These are phyloP conservation scores for Raphanus sativus DNA, from an alignment of 345 rosid genomes.

Conservation along the genomic window DNA sequence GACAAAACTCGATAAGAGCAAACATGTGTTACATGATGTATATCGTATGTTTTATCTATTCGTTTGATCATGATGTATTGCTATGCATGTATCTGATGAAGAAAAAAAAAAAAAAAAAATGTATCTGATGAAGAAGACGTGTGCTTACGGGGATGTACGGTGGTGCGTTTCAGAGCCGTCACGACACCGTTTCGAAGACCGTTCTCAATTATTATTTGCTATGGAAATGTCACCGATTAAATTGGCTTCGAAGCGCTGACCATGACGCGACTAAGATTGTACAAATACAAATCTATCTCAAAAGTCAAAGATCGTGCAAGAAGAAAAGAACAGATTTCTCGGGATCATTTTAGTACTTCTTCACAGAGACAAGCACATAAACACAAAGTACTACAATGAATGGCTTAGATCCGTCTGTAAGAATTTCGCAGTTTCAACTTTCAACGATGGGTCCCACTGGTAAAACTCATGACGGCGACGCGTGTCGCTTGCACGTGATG, in stretches of 20 bases:
- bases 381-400: slow-evolving; percentile 15
- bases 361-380: not conserved
- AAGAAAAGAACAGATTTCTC: not conserved
- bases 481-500: slow-evolving; percentile 35
- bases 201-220: slow-evolving; percentile 8
- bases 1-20: not conserved
- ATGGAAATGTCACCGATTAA: slow-evolving; percentile 13
- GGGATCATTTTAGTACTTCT: slow-evolving; percentile 18
- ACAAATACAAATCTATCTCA: not conserved
- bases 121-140: slow-evolving; percentile 31
- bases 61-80: not conserved
- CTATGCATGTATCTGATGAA: slow-evolving; percentile 7
- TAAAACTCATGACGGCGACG: slow-evolving; percentile 23
- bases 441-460: not conserved
- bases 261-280: slow-evolving; percentile 25
- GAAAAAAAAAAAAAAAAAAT: too few species aligned
- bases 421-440: slow-evolving; percentile 8
- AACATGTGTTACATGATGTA: not conserved
- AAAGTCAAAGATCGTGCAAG: slow-evolving; percentile 22
- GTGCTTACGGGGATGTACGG: slow-evolving; percentile 25
- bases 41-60: not conserved
- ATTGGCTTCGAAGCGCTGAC: slow-evolving; percentile 24
- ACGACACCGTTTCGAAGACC: slow-evolving; percentile 31
- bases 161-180: slow-evolving; percentile 37
- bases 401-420: slow-evolving; percentile 15